These are phyloP conservation scores for Akebia trifoliata DNA, from an alignment of 164 flowering plant species.

Conservation along the genomic window DNA sequence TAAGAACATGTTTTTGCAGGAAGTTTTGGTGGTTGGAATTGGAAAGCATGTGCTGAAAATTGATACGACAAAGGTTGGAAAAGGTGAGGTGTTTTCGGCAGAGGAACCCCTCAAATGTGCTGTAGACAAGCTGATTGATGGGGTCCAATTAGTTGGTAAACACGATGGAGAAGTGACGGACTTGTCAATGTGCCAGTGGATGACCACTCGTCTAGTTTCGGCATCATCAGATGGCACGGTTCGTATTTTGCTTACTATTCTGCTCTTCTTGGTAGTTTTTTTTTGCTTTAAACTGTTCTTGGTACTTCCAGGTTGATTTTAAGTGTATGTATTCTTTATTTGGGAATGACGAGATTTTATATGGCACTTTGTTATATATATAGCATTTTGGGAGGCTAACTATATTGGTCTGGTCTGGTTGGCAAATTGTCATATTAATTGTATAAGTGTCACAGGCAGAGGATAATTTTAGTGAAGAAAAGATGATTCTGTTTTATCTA, in stretches of 20 bases:
- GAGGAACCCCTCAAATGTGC: conserved; percentile 70
- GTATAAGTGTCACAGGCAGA: too few species aligned
- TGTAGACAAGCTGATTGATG: conserved; percentile 71
- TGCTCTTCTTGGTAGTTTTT: too few species aligned
- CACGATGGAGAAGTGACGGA: conserved; percentile 97
- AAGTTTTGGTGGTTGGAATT: conserved; percentile 83
- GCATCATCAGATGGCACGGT: conserved; percentile 97
- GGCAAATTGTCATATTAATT: too few species aligned
- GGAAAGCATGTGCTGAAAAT: conserved; percentile 67
- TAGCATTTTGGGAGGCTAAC: too few species aligned
- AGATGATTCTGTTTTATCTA: too few species aligned
- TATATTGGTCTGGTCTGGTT: too few species aligned
- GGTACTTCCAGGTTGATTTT: too few species aligned
- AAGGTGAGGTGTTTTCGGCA: conserved; percentile 50
- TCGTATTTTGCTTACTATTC: conserved; percentile 24
- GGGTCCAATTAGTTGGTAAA: conserved; percentile 77
- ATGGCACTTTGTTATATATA: too few species aligned
- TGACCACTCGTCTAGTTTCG: conserved; percentile 85
- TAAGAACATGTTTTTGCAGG: conserved; percentile 38
- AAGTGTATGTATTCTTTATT: too few species aligned
- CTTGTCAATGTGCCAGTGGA: conserved; percentile 97
- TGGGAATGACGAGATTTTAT: too few species aligned
- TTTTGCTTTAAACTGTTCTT: too few species aligned
- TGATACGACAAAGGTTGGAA: conserved; percentile 85
- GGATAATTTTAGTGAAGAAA: too few species aligned